Evolutionary conservation across 805 yeast species (phyloP).

Genomic region (Torulaspora microellipsoides): DNA sequence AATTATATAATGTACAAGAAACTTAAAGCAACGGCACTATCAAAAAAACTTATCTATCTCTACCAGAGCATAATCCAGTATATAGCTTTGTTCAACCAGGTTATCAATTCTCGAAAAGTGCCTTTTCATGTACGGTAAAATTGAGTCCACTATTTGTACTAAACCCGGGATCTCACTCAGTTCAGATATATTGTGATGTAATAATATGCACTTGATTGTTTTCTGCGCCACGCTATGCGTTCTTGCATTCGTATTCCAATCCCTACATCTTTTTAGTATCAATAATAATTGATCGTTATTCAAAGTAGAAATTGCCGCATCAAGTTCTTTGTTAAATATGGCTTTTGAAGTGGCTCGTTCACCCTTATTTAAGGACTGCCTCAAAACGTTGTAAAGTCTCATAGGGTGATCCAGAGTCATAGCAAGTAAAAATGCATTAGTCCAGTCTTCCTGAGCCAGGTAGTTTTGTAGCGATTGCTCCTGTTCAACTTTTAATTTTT

Average conservation of each 20-base stretch:
- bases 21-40: not conserved
- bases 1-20: too few species aligned
- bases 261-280: conserved; percentile 73
- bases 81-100: conserved; percentile 77
- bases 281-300: conserved; percentile 53
- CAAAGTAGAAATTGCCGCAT: conserved; percentile 54
- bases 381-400: conserved; percentile 75
- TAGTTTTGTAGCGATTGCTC: conserved; percentile 82
- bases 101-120: conserved; percentile 75
- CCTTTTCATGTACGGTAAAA: conserved; percentile 84
- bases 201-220: conserved; percentile 60
- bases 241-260: conserved; percentile 90
- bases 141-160: conserved; percentile 62
- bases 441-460: conserved; percentile 73
- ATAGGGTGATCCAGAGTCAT: conserved; percentile 85
- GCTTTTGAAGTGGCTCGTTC: conserved; percentile 8
- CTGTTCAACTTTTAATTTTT: conserved; percentile 64
- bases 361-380: conserved; percentile 51
- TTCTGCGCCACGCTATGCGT: conserved; percentile 79
- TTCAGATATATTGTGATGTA: conserved; percentile 48
- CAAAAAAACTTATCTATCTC: conserved; percentile 55
- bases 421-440: conserved; percentile 81
- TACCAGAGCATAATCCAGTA: conserved; percentile 77
- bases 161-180: conserved; percentile 64
- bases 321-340: conserved; percentile 47